Conservation (phyloP, 306 rosid genomes). For the Gillenia trifoliata region DNA sequence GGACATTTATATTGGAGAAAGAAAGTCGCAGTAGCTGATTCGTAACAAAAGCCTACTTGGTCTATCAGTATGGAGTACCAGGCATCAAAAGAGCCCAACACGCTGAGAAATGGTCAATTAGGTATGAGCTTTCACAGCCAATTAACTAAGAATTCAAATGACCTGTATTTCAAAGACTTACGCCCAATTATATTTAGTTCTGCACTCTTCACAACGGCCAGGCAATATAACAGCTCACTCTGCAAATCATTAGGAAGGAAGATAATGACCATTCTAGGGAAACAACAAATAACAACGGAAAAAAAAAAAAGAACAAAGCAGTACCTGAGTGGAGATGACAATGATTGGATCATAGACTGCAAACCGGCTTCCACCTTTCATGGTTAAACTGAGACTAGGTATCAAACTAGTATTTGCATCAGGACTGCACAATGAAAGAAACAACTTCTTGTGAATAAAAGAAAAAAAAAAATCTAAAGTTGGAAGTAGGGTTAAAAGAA, state of each 20-base stretch:
- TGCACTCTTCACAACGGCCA: slow-evolving; percentile 74
- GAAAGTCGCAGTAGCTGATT: background rate
- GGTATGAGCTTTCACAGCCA: slow-evolving; percentile 1
- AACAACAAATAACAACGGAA: slow-evolving; percentile 10
- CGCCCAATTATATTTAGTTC: slow-evolving; percentile 83
- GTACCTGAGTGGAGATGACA: slow-evolving; percentile 69
- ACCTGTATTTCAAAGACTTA: slow-evolving; percentile 44
- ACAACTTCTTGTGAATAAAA: background rate
- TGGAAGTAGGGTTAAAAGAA: background rate
- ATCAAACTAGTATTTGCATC: slow-evolving; percentile 65
- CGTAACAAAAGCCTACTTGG: background rate
- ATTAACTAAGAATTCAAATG: slow-evolving; percentile 2
- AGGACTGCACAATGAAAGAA: slow-evolving; percentile 52
- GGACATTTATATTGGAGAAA: background rate
- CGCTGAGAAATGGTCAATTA: background rate
- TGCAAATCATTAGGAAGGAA: slow-evolving; percentile 35
- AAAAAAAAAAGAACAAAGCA: slow-evolving; percentile 3
- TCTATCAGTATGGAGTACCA: background rate
- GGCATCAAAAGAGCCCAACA: background rate
- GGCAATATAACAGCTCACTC: slow-evolving; percentile 78
- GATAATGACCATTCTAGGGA: slow-evolving; percentile 19
- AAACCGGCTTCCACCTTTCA: slow-evolving; percentile 80
- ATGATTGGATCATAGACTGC: slow-evolving; percentile 71
- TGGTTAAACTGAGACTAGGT: slow-evolving; percentile 67
- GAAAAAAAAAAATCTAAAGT: slow-evolving; percentile 13